Base-by-base conservation (phyloP, 2,329 filamentous ascomycete species). In the Aspergillus fijiensis region DNA sequence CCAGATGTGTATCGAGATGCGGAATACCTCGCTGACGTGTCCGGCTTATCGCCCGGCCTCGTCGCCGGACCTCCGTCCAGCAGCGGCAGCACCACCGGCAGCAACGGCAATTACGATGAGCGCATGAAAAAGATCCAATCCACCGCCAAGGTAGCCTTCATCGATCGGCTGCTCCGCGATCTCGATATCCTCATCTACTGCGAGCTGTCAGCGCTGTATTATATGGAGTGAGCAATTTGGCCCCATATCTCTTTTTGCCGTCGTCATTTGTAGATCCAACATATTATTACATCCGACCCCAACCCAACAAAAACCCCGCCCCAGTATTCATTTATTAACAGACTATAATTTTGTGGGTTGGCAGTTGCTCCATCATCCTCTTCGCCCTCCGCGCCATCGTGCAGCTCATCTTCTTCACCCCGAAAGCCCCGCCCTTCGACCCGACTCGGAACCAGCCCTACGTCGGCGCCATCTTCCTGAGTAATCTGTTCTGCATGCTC, bases 101-200 rank as follows among this genome's bases (percentile, higher is more conserved):
- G 48, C 51, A 67, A 19, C 39, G 16, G 63, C 51, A 62, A 62
- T 49, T 66, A 65, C 16, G 64, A 71, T 59, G 67, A 66, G 53
- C 68, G 68, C 59, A 62, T 72, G 62, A 75, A 66, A 65, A 75
- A 73, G 62, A 66, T 70, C 29, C 75, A 76, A 60, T 69, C 71
- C 5, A 70, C 73, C 27, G 77, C 77, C 57, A 79, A 81, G 65
- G 74, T 76, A 25, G 75, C 77, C 25, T 74, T 82, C 64, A 79
- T 88, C 47, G 82, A 86, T 65, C 80, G 84, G 57, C 70, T 87
- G 53, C 77, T 87, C 61, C 79, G 81, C 58, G 81, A 82, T 66
- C 72, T 88, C 49, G 86, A 88, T 67, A 80, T 85, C 65, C 69
- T 86, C 51, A 80, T 87, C 58, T 88, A 86, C 74, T 82, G 85